Evolutionary conservation across 495 filamentous ascomycete genomes (phyloP).

Genomic region (Jackrogersella minutella): DNA sequence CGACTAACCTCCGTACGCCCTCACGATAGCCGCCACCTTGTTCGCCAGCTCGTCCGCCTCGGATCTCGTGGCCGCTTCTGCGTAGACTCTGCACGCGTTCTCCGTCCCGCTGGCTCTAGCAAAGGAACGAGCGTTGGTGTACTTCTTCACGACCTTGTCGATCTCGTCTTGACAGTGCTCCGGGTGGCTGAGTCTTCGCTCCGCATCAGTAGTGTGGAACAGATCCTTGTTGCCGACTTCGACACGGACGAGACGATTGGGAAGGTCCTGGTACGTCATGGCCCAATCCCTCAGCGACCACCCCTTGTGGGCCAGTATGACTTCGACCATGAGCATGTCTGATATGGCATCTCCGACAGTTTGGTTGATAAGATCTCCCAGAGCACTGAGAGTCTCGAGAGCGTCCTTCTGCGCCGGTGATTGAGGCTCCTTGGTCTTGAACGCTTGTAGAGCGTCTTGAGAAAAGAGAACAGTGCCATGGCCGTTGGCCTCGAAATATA

Average conservation of each 20-base stretch:
- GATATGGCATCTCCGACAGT: slow-evolving; percentile 95
- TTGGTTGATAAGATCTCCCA: slow-evolving; percentile 94
- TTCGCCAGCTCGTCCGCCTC: slow-evolving; percentile 88
- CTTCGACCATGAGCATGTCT: slow-evolving; percentile 94
- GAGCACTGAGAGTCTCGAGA: slow-evolving; percentile 79
- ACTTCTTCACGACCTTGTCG: slow-evolving; percentile 86
- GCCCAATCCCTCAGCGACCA: slow-evolving; percentile 94
- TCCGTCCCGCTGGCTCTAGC: slow-evolving; percentile 94
- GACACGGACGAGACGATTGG: slow-evolving; percentile 91
- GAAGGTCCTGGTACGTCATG: slow-evolving; percentile 91
- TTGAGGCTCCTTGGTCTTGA: slow-evolving; percentile 80
- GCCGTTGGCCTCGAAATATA: slow-evolving; percentile 98
- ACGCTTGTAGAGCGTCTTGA: slow-evolving; percentile 74
- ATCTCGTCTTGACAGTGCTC: slow-evolving; percentile 82
- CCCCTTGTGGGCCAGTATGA: slow-evolving; percentile 92
- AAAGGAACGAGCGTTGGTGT: slow-evolving; percentile 88
- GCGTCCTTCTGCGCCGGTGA: slow-evolving; percentile 89
- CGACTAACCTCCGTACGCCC: slow-evolving; percentile 42
- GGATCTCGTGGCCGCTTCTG: slow-evolving; percentile 86
- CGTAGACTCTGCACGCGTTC: slow-evolving; percentile 95
- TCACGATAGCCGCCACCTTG: slow-evolving; percentile 78
- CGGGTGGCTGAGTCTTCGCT: slow-evolving; percentile 84
- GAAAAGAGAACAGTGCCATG: slow-evolving; percentile 98
- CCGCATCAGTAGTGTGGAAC: slow-evolving; percentile 90
- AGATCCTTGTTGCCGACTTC: slow-evolving; percentile 85